Evolutionary conservation across 2,329 filamentous ascomycete species (phyloP), one percentile per base, ranked within the genome.

Genomic region (Canariomyces notabilis): DNA sequence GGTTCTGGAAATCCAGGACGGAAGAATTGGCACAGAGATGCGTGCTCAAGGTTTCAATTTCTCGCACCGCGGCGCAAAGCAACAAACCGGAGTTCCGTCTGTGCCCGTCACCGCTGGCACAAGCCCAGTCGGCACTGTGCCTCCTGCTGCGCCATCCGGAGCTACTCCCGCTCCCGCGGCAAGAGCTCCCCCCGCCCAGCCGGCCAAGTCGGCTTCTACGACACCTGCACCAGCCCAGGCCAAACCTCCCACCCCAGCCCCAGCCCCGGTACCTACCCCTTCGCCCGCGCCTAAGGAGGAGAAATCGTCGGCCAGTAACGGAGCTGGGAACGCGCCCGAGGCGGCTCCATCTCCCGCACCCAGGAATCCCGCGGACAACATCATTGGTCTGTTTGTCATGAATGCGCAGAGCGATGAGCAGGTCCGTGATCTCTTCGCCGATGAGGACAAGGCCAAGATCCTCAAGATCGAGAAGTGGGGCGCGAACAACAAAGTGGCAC

Each of bases 21-120:
- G 93, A 42, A 83, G 93, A 35, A 97, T 98, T 58, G 93, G 90
- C 37, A 98, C 93, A 0, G 93, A 98, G 70, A 98, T 98, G 93
- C 83, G 89, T 53, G 93, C 93, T 18, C 93, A 98, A 63, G 93
- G 93, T 34, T 98, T 98, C 79, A 98, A 98, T 76, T 98, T 98
- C 67, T 89, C 93, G 19, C 93, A 98, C 67, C 85, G 93, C 59
- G 88, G 87, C 54, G 83, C 87, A 47, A 97, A 97, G 74, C 82
- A 86, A 63, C 74, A 74, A 53, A 64, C 68, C 21, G 68, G 65
- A 15, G 57, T 35, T 2, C 44, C 63, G 26, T 46, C 49, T 59
- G 66, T 67, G 51, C 64, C 67, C 49, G 61, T 53, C 59, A 59
- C 61, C 66, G 55, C 67, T 63, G 44, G 63, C 55, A 16, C 59